phyloP scores from a whole-genome alignment of 2,329 filamentous ascomycete species.

The Metarhizium humberi region DNA sequence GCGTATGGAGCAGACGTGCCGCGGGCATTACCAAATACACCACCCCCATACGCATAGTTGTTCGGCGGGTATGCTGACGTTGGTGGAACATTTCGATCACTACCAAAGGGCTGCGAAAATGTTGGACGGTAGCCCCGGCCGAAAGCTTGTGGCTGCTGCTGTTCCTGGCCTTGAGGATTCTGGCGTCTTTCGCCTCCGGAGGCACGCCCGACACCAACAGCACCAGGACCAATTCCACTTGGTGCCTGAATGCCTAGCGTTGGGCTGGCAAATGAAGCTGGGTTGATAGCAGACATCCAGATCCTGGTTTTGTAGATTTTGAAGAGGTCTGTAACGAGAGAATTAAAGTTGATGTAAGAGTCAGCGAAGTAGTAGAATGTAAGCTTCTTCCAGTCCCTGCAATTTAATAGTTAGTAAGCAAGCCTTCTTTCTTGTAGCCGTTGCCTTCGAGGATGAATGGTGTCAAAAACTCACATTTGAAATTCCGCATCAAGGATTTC shows the following conservation, averaged over 20 bases:
- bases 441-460: background rate
- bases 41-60: slow-evolving; percentile 25
- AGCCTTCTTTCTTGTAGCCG: background rate
- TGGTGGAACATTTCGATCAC: slow-evolving; percentile 31
- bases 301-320: slow-evolving; percentile 99
- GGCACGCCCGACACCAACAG: slow-evolving; percentile 48
- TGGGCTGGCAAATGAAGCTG: slow-evolving; percentile 83
- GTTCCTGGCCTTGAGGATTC: slow-evolving; percentile 30
- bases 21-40: slow-evolving; percentile 24
- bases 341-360: slow-evolving; percentile 98
- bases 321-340: slow-evolving; percentile 92
- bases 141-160: slow-evolving; percentile 25
- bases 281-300: slow-evolving; percentile 99
- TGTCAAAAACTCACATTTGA: slow-evolving; percentile 67
- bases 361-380: slow-evolving; percentile 99
- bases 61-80: slow-evolving; percentile 24
- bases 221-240: slow-evolving; percentile 56
- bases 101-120: slow-evolving; percentile 31
- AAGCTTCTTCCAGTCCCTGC: slow-evolving; percentile 95
- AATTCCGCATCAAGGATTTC: slow-evolving; percentile 98
- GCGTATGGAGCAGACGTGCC: slow-evolving; percentile 18
- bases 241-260: slow-evolving; percentile 62
- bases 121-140: slow-evolving; percentile 32
- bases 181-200: slow-evolving; percentile 37
- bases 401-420: slow-evolving; percentile 6